These are phyloP conservation scores for Sarcodon sp. DNA, from an alignment of 768 basidiomycete species.

Conservation along the genomic window DNA sequence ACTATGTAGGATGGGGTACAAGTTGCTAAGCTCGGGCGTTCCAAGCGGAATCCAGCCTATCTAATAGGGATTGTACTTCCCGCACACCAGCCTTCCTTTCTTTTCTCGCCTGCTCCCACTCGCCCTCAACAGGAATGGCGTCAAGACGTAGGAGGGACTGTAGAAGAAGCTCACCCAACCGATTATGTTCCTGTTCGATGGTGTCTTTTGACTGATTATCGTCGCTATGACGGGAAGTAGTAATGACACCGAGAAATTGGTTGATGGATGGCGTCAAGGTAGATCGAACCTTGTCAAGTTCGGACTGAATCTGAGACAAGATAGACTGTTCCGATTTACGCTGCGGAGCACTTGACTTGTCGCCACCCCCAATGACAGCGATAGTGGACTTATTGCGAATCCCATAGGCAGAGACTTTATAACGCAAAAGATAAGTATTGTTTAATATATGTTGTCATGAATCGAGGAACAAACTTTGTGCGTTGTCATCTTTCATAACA, in stretches of 20 bases:
- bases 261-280: constrained; percentile 46
- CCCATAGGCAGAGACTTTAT: constrained; percentile 60
- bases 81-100: constrained; percentile 81
- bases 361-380: constrained; percentile 46
- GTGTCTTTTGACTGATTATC: constrained; percentile 9
- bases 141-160: constrained; percentile 85
- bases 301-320: constrained; percentile 41
- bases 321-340: constrained; percentile 34
- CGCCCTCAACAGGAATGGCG: constrained; percentile 56
- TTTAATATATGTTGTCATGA: neutral
- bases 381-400: constrained; percentile 59
- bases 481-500: constrained; percentile 74
- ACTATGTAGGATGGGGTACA: no score
- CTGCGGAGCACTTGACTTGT: constrained; percentile 13
- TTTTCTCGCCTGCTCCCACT: constrained; percentile 68
- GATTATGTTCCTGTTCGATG: constrained; percentile 30
- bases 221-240: neutral
- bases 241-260: constrained; percentile 29
- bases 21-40: constrained; percentile 5
- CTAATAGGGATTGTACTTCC: constrained; percentile 73
- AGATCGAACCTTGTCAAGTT: constrained; percentile 35
- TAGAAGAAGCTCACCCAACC: constrained; percentile 72
- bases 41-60: constrained; percentile 69
- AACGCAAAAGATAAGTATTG: constrained; percentile 8
- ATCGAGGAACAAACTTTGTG: constrained; percentile 35